Base-by-base conservation (phyloP, 2,329 filamentous ascomycete species). In the Fusarium pseudograminearum region DNA sequence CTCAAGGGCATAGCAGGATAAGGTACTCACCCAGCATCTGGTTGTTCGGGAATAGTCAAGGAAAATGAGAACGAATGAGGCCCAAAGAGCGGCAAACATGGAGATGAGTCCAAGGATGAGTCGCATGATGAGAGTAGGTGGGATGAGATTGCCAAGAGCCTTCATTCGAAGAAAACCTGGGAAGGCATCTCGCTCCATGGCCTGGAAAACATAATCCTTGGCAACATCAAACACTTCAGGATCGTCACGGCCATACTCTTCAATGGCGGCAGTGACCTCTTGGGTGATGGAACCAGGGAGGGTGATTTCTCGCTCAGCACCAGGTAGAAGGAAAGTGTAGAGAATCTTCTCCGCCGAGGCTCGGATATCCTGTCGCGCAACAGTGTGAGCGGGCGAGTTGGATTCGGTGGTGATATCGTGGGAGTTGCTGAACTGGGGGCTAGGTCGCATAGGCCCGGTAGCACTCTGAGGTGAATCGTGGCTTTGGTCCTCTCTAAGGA, bases 171-270 rank as follows among this genome's bases (percentile, higher is more conserved):
- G 85, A 81, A 99, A 99, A 2, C 95, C 95, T 1, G 97, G 96
- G 78, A 97, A 99, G n/a, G 97, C 96, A 82, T 99, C 96, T 58
- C 97, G 89, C 82, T 99, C 97, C 96, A 99, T 99, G 34, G 97
- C 97, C 81, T 99, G 97, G 80, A 98, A 99, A 67, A 98, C 96
- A 78, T 98, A 99, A 82, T 99, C 96, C 84, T 99, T 99, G 57
- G 96, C 96, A 22, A 93, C 90, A 78, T 98, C 96, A 75, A 99
- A 99, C 15, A 99, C 92, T 79, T 99, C 96, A 0, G 96, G 96
- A 77, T 99, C 96, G 75, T 98, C 96, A 73, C 96, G 90, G 46
- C 93, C 93, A 70, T 93, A 90, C 72, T 95, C 91, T 81, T 99
- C 96, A 68, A 99, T 97, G 16, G 93, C 89, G 22, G 90, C 87